Conservation (phyloP, 805 yeast species). For the Torulaspora indica region DNA sequence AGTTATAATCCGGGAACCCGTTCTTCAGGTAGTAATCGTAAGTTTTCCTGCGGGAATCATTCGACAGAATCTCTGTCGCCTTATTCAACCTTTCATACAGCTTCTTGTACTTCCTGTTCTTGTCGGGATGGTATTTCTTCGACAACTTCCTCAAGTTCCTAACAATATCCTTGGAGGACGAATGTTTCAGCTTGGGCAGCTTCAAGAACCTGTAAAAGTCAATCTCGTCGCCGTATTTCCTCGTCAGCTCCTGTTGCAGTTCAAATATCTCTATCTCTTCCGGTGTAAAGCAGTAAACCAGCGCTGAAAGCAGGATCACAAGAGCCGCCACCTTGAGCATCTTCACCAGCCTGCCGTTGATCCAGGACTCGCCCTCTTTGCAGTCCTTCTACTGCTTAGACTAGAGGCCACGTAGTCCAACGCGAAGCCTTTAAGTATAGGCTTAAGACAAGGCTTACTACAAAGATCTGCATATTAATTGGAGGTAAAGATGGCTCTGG, state of each 20-base stretch:
- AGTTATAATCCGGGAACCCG: conserved; percentile 85
- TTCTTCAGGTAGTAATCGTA: conserved; percentile 78
- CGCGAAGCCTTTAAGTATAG: neutral
- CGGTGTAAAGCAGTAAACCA: conserved; percentile 49
- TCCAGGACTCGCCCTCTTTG: neutral
- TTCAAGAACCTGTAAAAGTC: conserved; percentile 68
- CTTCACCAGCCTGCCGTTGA: neutral
- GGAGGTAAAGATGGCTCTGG: neutral
- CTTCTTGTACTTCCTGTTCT: conserved; percentile 46
- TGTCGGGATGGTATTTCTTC: conserved; percentile 81
- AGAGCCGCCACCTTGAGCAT: conserved; percentile 7
- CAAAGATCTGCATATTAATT: neutral
- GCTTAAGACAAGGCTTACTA: neutral
- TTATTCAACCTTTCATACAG: conserved; percentile 69
- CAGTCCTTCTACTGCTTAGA: neutral
- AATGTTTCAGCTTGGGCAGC: conserved; percentile 38
- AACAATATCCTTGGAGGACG: conserved; percentile 50
- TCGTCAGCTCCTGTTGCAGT: conserved; percentile 56
- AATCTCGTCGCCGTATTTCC: conserved; percentile 56
- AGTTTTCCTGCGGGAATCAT: conserved; percentile 53
- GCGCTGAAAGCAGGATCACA: conserved; percentile 22
- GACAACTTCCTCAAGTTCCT: conserved; percentile 70
- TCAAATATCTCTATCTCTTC: conserved; percentile 79
- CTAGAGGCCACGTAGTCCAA: neutral
- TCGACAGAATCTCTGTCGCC: conserved; percentile 68